Conservation (phyloP, 75 land plant species). For the Ceratopteris richardii region DNA sequence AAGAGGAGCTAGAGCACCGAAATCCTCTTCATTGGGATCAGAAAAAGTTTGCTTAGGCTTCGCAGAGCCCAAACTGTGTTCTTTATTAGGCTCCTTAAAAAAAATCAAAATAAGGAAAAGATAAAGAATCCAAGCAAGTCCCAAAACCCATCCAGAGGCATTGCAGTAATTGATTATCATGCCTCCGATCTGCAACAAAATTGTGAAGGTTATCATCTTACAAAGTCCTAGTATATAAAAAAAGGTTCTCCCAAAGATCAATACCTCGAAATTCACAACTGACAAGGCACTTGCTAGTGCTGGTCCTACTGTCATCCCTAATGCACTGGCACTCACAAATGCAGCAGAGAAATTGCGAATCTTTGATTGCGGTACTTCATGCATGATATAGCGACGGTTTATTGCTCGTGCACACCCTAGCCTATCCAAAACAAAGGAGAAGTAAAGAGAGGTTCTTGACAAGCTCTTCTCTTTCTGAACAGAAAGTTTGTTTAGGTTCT, state of each 20-base stretch:
- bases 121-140: conserved; percentile 17
- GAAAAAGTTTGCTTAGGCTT: conserved; percentile 3
- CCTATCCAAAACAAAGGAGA: conserved; percentile 11
- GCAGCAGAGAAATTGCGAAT: conserved; percentile 31
- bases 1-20: not conserved
- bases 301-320: conserved; percentile 38
- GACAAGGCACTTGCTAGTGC: conserved; percentile 21
- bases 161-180: conserved; percentile 21
- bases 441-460: not conserved
- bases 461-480: too few species aligned
- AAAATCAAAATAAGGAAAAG: conserved; percentile 11
- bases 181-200: conserved; percentile 19
- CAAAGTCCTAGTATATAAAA: not conserved
- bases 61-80: not conserved
- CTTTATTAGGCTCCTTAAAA: conserved; percentile 24
- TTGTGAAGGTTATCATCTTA: not conserved
- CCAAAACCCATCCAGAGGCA: conserved; percentile 35
- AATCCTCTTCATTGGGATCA: not conserved
- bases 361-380: conserved; percentile 27
- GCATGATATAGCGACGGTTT: conserved; percentile 26
- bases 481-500: too few species aligned
- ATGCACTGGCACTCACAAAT: conserved; percentile 29
- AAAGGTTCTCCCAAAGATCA: not conserved
- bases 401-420: conserved; percentile 34
- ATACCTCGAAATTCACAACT: conserved; percentile 25